Conservation (phyloP, 148 eudicot genomes). For the Chenopodium formosanum region DNA sequence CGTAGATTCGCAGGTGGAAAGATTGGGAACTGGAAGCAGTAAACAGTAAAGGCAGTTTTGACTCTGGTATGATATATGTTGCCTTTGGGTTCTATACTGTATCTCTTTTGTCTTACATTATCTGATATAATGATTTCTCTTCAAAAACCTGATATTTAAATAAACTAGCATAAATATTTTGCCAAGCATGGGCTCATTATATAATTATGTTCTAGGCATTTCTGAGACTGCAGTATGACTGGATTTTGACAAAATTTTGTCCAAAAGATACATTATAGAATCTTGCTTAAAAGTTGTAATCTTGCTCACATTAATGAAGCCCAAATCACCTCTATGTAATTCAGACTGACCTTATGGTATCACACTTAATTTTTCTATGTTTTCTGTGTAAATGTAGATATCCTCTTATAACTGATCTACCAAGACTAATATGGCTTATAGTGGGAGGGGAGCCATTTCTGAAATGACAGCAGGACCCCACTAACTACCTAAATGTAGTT, state of each 20-base stretch:
- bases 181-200: not conserved
- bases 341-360: not conserved
- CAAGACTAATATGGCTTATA: no score
- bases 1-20: slow-evolving; percentile 88
- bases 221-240: not conserved
- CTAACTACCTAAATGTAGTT: not conserved
- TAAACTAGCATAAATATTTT: not conserved
- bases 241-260: not conserved
- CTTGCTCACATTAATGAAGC: not conserved
- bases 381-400: no score
- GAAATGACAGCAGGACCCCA: no score
- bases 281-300: not conserved
- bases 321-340: not conserved
- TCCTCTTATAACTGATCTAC: no score
- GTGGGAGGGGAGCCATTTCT: no score
- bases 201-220: not conserved
- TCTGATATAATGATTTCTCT: not conserved
- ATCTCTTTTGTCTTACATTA: not conserved
- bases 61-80: slow-evolving; percentile 33
- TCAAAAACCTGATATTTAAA: not conserved
- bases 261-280: not conserved
- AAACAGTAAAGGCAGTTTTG: slow-evolving; percentile 3
- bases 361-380: not conserved
- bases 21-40: slow-evolving; percentile 61
- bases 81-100: not conserved